phyloP scores from a whole-genome alignment of 108 stramenopile genomes.

The Fistulifera pelliculosa region DNA sequence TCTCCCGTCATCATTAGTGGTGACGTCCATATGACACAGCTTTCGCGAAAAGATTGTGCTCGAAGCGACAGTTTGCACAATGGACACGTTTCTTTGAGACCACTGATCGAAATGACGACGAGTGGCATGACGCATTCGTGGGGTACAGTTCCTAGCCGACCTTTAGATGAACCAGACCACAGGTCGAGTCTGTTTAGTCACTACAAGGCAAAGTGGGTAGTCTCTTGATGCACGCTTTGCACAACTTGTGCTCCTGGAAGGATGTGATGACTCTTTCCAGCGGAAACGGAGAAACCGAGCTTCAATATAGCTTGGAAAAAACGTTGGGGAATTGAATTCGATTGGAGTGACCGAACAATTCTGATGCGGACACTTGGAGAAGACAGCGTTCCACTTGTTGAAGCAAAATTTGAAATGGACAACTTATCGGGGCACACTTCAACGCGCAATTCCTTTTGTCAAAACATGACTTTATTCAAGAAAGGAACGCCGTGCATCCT shows the following conservation, averaged over 20 bases:
- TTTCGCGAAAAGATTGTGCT: slow-evolving; percentile 54
- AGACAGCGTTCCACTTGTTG: slow-evolving; percentile 6
- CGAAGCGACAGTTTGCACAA: background rate
- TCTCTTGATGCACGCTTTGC: slow-evolving; percentile 9
- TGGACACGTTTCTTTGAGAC: slow-evolving; percentile 10
- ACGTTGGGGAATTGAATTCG: slow-evolving; percentile 67
- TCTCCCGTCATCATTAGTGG: slow-evolving; percentile 59
- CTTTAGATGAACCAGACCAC: background rate
- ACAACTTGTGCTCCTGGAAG: slow-evolving; percentile 35
- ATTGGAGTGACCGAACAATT: slow-evolving; percentile 18
- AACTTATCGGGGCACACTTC: slow-evolving; percentile 7
- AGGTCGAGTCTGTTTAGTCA: background rate
- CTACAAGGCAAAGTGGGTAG: slow-evolving; percentile 16
- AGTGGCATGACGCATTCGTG: slow-evolving; percentile 67
- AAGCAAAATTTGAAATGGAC: slow-evolving; percentile 9
- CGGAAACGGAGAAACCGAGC: slow-evolving; percentile 13
- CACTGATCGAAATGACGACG: slow-evolving; percentile 63
- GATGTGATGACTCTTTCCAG: slow-evolving; percentile 22
- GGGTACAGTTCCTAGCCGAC: slow-evolving; percentile 17
- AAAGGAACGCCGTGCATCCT: background rate
- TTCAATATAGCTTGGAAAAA: slow-evolving; percentile 45
- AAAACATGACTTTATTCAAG: background rate
- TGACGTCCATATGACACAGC: slow-evolving; percentile 77
- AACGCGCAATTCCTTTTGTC: background rate
- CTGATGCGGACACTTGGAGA: slow-evolving; percentile 15